A percentile compares a stretch with the other conserved stretches of the same genome.
These are phyloP conservation scores for Geotrichum europaeum DNA, from an alignment of 1,139 yeast genomes.

Conservation along the genomic window DNA sequence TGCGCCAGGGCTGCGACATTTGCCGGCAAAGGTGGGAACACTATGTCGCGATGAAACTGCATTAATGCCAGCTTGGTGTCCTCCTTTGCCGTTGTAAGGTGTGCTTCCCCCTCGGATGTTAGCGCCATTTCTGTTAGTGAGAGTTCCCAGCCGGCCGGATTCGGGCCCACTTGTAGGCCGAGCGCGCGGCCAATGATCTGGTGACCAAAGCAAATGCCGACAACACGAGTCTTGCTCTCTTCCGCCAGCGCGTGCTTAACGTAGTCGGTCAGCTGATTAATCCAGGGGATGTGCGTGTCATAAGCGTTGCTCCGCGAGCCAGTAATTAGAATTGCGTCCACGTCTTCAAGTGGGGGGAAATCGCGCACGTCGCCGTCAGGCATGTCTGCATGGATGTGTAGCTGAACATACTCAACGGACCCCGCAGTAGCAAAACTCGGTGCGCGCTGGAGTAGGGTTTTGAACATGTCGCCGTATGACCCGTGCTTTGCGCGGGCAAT, in stretches of 20 bases:
- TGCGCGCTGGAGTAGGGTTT: background rate
- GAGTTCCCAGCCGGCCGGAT: slow-evolving; percentile 65
- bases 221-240: slow-evolving; percentile 28
- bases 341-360: slow-evolving; percentile 20
- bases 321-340: slow-evolving; percentile 50
- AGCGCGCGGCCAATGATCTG: slow-evolving; percentile 65
- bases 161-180: slow-evolving; percentile 55
- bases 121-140: slow-evolving; percentile 52
- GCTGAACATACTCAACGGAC: background rate
- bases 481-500: slow-evolving; percentile 26
- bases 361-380: background rate
- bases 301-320: slow-evolving; percentile 63
- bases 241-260: slow-evolving; percentile 22
- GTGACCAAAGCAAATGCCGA: slow-evolving; percentile 77
- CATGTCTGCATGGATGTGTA: background rate
- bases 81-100: slow-evolving; percentile 32
- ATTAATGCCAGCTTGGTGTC: slow-evolving; percentile 34
- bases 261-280: slow-evolving; percentile 43
- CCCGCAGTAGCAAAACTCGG: background rate
- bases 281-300: slow-evolving; percentile 47
- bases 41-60: slow-evolving; percentile 71
- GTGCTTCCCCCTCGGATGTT: slow-evolving; percentile 35
- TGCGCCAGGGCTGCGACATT: slow-evolving; percentile 39
- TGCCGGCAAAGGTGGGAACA: slow-evolving; percentile 41
- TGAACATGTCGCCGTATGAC: slow-evolving; percentile 35